Percentiles rank a stretch among this genome's conserved stretches.
Conservation (phyloP, 2,329 filamentous ascomycete genomes). For the Colletotrichum sp. region DNA sequence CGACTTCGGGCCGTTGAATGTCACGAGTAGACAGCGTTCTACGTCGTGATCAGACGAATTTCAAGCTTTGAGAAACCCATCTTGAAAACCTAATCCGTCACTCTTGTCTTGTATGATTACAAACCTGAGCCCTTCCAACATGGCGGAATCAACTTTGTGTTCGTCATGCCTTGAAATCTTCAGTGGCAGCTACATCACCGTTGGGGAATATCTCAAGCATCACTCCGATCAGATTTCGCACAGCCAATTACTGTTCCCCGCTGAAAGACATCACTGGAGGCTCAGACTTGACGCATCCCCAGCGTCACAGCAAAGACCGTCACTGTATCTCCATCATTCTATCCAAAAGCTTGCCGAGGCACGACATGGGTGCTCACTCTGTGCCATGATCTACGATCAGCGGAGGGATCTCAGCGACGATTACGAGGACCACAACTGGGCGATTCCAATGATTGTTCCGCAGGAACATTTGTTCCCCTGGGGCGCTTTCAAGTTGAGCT, state of each 20-base stretch:
- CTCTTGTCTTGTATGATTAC: fast-evolving
- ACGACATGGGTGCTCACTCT: neutral
- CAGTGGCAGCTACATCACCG: neutral
- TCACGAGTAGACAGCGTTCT: neutral
- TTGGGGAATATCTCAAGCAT: neutral
- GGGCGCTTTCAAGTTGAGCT: neutral
- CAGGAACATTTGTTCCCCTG: neutral
- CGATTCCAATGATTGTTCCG: neutral
- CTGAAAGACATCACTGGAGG: neutral
- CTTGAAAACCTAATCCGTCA: neutral
- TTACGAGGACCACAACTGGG: neutral
- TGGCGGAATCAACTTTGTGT: neutral
- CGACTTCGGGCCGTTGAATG: neutral
- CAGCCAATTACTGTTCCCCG: neutral
- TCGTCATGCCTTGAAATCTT: neutral
- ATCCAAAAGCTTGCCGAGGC: neutral
- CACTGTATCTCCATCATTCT: neutral
- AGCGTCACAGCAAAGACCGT: neutral
- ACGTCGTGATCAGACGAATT: neutral
- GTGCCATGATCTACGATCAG: neutral
- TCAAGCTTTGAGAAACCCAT: neutral
- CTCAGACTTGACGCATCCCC: neutral
- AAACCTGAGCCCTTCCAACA: neutral
- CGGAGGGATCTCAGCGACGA: neutral
- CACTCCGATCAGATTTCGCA: neutral